Conservation (phyloP, 371 early-diverging fungal species). For the Lichtheimia ornata region DNA sequence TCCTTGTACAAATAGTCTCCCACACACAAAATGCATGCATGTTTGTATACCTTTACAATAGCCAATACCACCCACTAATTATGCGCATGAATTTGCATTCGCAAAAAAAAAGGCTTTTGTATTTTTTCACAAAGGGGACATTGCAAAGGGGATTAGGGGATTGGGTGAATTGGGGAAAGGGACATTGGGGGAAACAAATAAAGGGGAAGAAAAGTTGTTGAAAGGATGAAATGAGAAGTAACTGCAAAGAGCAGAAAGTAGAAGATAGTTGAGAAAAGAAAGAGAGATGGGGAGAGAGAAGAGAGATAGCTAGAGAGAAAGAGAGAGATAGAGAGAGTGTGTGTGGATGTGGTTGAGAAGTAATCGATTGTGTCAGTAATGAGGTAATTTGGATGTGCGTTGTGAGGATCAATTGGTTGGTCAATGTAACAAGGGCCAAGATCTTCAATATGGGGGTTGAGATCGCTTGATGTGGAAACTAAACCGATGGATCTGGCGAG, state of each 20-base stretch:
- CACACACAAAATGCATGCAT: background rate
- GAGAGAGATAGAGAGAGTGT: background rate
- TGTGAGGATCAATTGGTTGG: too few species aligned
- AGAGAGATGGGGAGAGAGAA: too few species aligned
- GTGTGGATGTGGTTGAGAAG: background rate
- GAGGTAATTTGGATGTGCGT: background rate
- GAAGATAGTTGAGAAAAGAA: too few species aligned
- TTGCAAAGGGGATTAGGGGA: slow-evolving; percentile 6
- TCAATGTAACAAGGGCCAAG: too few species aligned
- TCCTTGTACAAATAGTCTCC: too few species aligned
- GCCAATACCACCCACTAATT: too few species aligned
- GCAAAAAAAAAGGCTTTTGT: too few species aligned
- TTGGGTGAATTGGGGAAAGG: background rate
- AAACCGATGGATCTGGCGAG: background rate
- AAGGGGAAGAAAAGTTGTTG: background rate
- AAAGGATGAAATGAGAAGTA: too few species aligned
- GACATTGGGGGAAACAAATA: background rate
- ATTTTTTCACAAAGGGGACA: background rate
- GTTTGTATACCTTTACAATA: background rate
- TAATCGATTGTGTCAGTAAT: background rate
- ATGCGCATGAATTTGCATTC: too few species aligned
- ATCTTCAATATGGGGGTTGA: background rate
- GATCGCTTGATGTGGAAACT: background rate
- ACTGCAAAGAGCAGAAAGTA: too few species aligned
- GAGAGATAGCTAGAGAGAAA: background rate